These are phyloP conservation scores for Colletotrichum liriopes DNA, from an alignment of 2,329 filamentous ascomycete species.

Conservation along the genomic window DNA sequence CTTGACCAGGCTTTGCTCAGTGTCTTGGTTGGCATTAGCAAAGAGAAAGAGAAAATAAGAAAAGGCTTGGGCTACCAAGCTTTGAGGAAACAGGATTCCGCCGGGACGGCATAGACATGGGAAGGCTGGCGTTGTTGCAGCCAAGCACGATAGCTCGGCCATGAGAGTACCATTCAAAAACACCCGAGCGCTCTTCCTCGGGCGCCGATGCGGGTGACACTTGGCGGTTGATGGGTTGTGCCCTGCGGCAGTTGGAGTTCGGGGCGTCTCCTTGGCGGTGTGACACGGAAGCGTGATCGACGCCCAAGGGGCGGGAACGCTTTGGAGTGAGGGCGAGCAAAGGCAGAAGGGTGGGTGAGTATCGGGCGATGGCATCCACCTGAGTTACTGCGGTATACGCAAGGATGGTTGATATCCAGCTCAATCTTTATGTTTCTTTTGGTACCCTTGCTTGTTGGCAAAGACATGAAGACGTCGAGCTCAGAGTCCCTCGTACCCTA, in stretches of 20 bases:
- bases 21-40: constrained; percentile 1
- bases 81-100: constrained; percentile 27
- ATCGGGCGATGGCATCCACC: neutral
- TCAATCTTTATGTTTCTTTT: neutral
- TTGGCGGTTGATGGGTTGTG: constrained; percentile 17
- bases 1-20: neutral
- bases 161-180: neutral
- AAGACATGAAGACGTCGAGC: neutral
- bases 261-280: constrained; percentile 28
- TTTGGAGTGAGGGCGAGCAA: neutral
- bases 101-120: neutral
- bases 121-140: neutral
- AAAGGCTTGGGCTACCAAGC: constrained; percentile 6
- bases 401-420: neutral
- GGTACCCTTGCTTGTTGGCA: neutral
- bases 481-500: neutral
- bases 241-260: constrained; percentile 30
- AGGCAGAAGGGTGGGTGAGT: no score
- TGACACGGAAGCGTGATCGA: constrained; percentile 30
- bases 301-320: constrained; percentile 11
- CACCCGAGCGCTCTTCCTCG: neutral
- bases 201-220: neutral
- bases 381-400: neutral
- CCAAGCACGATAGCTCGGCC: neutral
- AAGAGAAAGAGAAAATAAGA: neutral